These are phyloP conservation scores for Rhizopogon rudus DNA, from an alignment of 768 basidiomycete genomes.

Conservation along the genomic window DNA sequence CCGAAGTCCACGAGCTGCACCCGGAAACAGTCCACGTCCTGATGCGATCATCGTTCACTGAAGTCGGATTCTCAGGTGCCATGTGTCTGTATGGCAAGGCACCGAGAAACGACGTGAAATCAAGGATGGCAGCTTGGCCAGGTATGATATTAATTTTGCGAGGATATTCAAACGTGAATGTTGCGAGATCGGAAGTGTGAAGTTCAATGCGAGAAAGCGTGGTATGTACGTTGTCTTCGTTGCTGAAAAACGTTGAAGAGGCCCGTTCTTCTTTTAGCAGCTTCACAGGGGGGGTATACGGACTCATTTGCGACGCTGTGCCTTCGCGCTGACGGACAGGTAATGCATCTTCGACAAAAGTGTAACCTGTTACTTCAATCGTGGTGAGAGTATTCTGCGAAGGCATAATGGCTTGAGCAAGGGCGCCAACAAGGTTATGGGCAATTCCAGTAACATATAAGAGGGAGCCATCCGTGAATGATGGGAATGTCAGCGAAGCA, in stretches of 20 bases:
- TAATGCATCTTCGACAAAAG: conserved; percentile 48
- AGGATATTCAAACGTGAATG: conserved; percentile 45
- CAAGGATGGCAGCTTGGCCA: conserved; percentile 54
- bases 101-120: conserved; percentile 50
- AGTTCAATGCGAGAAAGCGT: conserved; percentile 34
- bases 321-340: conserved; percentile 45
- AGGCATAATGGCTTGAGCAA: conserved; percentile 48
- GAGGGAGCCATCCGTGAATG: conserved; percentile 51
- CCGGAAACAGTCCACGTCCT: conserved; percentile 61
- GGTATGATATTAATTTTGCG: conserved; percentile 29
- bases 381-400: conserved; percentile 47
- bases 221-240: conserved; percentile 13
- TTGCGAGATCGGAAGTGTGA: conserved; percentile 46
- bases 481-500: conserved; percentile 52
- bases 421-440: conserved; percentile 38
- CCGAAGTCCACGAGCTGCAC: conserved; percentile 14
- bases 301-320: conserved; percentile 30
- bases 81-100: conserved; percentile 47
- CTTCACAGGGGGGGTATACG: conserved; percentile 59
- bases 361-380: conserved; percentile 46
- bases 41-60: conserved; percentile 60
- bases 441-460: conserved; percentile 63
- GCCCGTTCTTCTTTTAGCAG: conserved; percentile 44
- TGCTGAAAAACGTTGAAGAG: conserved; percentile 25
- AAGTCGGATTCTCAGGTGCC: conserved; percentile 40